These are phyloP conservation scores for Croton laevigatus DNA, from an alignment of 441 rosid species.

Conservation along the genomic window DNA sequence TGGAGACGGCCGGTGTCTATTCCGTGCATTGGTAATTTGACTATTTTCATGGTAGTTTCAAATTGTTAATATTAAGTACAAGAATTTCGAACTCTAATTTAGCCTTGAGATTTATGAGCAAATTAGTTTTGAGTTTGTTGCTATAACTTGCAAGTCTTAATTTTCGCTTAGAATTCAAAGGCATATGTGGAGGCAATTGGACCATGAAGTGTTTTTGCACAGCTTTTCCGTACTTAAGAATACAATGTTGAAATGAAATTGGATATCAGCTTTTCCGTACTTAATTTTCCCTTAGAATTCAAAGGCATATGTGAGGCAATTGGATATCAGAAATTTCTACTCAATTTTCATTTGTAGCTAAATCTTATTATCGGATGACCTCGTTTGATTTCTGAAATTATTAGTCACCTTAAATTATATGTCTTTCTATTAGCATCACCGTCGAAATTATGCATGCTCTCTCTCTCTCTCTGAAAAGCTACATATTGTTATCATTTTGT, in stretches of 20 bases:
- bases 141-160: neutral
- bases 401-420: neutral
- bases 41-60: neutral
- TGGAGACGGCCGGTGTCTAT: slow-evolving; percentile 89
- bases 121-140: neutral
- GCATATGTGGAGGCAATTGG: neutral
- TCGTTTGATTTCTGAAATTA: neutral
- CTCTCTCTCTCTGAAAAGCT: neutral
- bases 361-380: neutral
- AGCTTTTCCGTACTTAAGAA: neutral
- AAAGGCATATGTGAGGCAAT: too few relatives aligned
- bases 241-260: neutral
- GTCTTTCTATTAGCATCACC: neutral
- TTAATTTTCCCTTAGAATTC: too few relatives aligned
- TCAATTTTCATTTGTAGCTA: neutral
- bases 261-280: too few relatives aligned
- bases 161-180: neutral
- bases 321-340: neutral
- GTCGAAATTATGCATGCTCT: neutral
- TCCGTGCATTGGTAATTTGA: slow-evolving; percentile 72
- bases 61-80: neutral
- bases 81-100: neutral
- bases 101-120: neutral
- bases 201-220: neutral
- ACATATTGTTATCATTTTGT: neutral